Evolutionary conservation across 179 eudicot genomes (phyloP).

Genomic region (Monotropa hypopitys): DNA sequence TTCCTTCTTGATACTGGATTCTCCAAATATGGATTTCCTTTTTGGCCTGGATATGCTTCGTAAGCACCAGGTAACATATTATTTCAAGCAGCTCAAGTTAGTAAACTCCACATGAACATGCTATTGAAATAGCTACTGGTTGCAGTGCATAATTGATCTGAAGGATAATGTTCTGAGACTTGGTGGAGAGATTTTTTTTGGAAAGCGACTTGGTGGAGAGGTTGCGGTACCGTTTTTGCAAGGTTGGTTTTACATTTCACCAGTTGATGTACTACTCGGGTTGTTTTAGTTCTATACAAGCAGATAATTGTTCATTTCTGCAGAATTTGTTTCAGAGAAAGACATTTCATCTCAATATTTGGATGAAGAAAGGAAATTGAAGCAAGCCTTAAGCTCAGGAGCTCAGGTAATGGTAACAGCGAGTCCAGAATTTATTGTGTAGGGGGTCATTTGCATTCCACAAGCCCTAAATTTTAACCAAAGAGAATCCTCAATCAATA

Average conservation of each 20-base stretch:
- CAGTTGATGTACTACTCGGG: background rate
- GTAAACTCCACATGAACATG: background rate
- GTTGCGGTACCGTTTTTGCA: conserved; percentile 84
- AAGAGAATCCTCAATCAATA: too few relatives aligned
- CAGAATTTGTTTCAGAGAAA: conserved; percentile 40
- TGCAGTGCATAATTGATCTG: conserved; percentile 91
- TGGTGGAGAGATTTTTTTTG: too few relatives aligned
- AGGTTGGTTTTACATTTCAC: conserved; percentile 28
- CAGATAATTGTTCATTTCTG: background rate
- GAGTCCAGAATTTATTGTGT: too few relatives aligned
- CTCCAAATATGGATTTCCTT: conserved; percentile 97
- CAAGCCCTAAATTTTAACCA: too few relatives aligned
- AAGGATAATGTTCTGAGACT: conserved; percentile 88
- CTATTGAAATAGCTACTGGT: background rate
- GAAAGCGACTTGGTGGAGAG: too few relatives aligned
- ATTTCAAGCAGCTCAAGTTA: background rate
- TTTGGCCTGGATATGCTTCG: conserved; percentile 97
- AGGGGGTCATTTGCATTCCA: too few relatives aligned
- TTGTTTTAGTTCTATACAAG: background rate
- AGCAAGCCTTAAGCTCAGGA: conserved; percentile 77
- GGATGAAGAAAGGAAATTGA: conserved; percentile 63
- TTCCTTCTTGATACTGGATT: conserved; percentile 85
- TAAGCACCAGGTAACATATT: conserved; percentile 71
- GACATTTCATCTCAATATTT: conserved; percentile 69
- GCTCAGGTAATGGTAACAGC: conserved; percentile 49